A percentile compares a stretch with the other conserved stretches of the same genome.
phyloP scores from a whole-genome alignment of 352 stramenopile genomes.

The Albugo candida region DNA sequence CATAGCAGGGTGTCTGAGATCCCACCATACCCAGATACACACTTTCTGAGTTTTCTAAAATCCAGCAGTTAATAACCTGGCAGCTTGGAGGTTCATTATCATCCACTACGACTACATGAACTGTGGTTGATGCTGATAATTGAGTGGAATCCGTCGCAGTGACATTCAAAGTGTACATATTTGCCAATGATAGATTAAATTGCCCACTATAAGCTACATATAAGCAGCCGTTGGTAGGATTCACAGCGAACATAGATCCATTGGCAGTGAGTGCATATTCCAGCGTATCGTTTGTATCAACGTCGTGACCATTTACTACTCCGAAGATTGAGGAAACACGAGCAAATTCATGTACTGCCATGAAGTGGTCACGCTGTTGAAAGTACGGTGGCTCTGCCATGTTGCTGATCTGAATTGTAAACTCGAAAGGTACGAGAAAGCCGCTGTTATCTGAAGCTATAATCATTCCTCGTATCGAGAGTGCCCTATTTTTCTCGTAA shows the following conservation, averaged over 20 bases:
- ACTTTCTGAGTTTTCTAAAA: conserved; percentile 21
- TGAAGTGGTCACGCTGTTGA: conserved; percentile 7
- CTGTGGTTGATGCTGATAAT: conserved; percentile 5
- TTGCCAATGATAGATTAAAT: conserved; percentile 3
- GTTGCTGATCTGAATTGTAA: conserved; percentile 9
- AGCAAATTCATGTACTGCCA: conserved; percentile 24
- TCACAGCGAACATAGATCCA: conserved; percentile 8
- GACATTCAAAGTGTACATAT: conserved; percentile 7
- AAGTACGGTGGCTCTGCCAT: conserved; percentile 13
- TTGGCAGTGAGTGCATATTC: conserved; percentile 9
- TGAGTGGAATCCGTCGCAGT: conserved; percentile 8
- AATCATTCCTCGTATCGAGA: conserved; percentile 5
- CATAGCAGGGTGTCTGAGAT: conserved; percentile 16
- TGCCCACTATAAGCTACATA: conserved; percentile 1
- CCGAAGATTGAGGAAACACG: conserved; percentile 15
- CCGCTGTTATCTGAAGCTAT: conserved; percentile 6
- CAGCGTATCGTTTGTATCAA: conserved; percentile 17
- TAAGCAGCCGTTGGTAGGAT: conserved; percentile 3
- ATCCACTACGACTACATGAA: conserved; percentile 17
- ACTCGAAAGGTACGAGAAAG: conserved; percentile 6
- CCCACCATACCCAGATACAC: conserved; percentile 18
- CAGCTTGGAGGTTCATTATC: conserved; percentile 32
- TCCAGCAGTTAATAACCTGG: conserved; percentile 27
- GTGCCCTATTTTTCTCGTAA: conserved; percentile 4
- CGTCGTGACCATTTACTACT: conserved; percentile 17